These are phyloP conservation scores for Xylaria castorea DNA, from an alignment of 495 filamentous ascomycete genomes.

Conservation along the genomic window DNA sequence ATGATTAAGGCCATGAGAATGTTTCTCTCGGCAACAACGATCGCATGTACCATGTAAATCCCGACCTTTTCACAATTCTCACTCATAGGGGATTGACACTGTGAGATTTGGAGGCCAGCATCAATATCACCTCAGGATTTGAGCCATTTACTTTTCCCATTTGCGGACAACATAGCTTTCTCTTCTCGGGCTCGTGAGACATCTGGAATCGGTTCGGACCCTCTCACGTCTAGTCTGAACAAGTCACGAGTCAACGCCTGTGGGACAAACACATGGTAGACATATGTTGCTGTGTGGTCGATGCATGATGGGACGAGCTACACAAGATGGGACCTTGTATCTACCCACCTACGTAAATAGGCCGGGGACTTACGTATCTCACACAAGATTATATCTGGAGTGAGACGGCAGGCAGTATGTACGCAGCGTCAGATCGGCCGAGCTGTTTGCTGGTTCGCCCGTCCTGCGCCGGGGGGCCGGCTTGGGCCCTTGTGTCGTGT, in stretches of 20 bases:
- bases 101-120: background rate
- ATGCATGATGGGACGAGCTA: constrained; percentile 4
- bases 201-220: background rate
- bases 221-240: background rate
- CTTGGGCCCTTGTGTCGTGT: background rate
- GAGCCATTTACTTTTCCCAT: background rate
- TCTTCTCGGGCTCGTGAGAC: background rate
- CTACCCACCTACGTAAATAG: background rate
- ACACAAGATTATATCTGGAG: background rate
- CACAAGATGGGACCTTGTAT: constrained; percentile 13
- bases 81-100: background rate
- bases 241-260: constrained; percentile 6
- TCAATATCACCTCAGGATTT: background rate
- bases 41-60: background rate
- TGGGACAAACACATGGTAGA: constrained; percentile 14
- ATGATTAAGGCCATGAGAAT: background rate
- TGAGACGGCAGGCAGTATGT: too few species aligned
- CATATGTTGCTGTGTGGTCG: background rate
- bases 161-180: background rate
- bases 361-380: constrained; percentile 14
- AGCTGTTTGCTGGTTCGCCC: background rate
- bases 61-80: background rate
- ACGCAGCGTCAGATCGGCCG: constrained; percentile 4
- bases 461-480: too few species aligned
- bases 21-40: background rate